Base-by-base conservation (phyloP, 305 asterid species). In the Stenogyne calaminthoides region DNA sequence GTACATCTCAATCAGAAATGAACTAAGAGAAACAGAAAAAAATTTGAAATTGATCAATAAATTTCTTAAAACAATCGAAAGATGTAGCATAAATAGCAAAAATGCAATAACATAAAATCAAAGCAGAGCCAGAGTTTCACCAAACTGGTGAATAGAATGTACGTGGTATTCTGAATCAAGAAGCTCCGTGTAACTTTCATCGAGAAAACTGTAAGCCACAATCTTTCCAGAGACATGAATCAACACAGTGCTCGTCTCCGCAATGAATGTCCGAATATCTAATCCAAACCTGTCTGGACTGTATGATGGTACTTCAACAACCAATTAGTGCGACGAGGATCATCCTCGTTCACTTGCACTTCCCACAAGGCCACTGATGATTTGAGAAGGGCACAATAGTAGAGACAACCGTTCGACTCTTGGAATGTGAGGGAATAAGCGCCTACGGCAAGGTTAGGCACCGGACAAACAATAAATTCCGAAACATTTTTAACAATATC, bases 181-280 rank as follows among this genome's bases (percentile, higher is more conserved):
- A 7, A 80, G 36, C 78, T 49, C 76, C 11, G 64, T n/a, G 11
- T 9, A 67, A 18, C 64, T 73, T 70, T 55, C 62, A 34, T 76
- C 73, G 8, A 3, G 49, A 51, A 75, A 52, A 34, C 15, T 56
- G 61, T 71, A 80, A 27, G 20, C 69, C 25, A 14, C 55, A 40
- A 75, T 39, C 66, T 67, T 61, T 1, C 76, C 78, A 11, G 67
- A 63, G 15, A 66, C 60, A 14, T 42, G 68, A 9, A 58, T 54
- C 29, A 70, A 20, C 36, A 79, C 9, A 58, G 27, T 62, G 51
- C 68, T 6, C 62, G 18, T 62, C 60, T 67, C 69, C 5, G 68
- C 70, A 6, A 11, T 11, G 49, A 42, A 11, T 42, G 15, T 7
- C 49, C 1, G 4, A 4, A 42, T 14, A 42, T 42, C 1, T 7